A percentile compares a stretch with the other conserved stretches of the same genome.
Evolutionary conservation across 805 yeast genomes (phyloP).

Genomic region (Ogataea polymorpha): DNA sequence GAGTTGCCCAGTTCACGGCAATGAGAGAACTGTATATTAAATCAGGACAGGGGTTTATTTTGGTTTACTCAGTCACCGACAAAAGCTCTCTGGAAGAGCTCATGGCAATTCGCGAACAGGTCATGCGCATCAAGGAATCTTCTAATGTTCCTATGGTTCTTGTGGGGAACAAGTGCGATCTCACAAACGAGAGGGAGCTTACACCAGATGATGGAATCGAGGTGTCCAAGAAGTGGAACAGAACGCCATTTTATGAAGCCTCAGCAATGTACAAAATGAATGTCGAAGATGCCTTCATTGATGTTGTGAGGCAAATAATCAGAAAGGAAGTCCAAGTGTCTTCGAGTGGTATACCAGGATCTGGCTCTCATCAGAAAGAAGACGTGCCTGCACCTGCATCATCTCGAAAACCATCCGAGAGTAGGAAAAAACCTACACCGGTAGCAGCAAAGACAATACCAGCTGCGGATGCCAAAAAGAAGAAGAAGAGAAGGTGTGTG

Average conservation of each 20-base stretch:
- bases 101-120: slow-evolving; percentile 77
- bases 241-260: slow-evolving; percentile 88
- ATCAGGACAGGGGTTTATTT: slow-evolving; percentile 72
- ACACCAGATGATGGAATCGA: slow-evolving; percentile 78
- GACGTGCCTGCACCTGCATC: slow-evolving; percentile 2
- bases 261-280: slow-evolving; percentile 89
- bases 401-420: slow-evolving; percentile 5
- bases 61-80: slow-evolving; percentile 59
- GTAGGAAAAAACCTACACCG: slow-evolving; percentile 3
- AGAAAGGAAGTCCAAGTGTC: slow-evolving; percentile 53
- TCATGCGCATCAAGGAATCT: slow-evolving; percentile 75
- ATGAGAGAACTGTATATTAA: slow-evolving; percentile 88
- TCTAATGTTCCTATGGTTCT: slow-evolving; percentile 81
- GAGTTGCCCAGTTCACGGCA: slow-evolving; percentile 86
- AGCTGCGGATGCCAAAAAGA: slow-evolving; percentile 7
- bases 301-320: slow-evolving; percentile 85
- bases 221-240: slow-evolving; percentile 83
- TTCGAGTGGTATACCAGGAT: slow-evolving; percentile 7
- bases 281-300: slow-evolving; percentile 87
- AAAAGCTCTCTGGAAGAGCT: slow-evolving; percentile 71
- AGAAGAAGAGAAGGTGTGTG: slow-evolving; percentile 21
- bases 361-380: slow-evolving; percentile 7
- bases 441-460: slow-evolving; percentile 1
- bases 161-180: slow-evolving; percentile 89
- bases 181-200: slow-evolving; percentile 69